These are phyloP conservation scores for Angophora floribunda DNA, from an alignment of 345 rosid genomes.

Conservation along the genomic window DNA sequence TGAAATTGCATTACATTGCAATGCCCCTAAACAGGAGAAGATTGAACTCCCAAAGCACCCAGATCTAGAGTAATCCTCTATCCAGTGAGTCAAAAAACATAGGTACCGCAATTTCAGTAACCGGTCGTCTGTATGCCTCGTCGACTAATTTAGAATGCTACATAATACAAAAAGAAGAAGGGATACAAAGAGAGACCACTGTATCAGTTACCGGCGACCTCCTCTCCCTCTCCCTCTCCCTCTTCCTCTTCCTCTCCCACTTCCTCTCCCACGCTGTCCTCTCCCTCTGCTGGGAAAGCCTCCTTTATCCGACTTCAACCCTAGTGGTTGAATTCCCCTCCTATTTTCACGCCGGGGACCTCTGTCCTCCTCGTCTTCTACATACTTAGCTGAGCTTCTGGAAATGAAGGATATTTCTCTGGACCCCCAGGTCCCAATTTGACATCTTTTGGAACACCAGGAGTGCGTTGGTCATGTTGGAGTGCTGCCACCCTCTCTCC, in stretches of 20 bases:
- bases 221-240: conserved; percentile 40
- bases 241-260: conserved; percentile 30
- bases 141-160: neutral
- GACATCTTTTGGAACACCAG: conserved; percentile 31
- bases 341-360: conserved; percentile 24
- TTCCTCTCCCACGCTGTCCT: conserved; percentile 21
- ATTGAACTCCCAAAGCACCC: neutral
- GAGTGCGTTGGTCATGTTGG: conserved; percentile 18
- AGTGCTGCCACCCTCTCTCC: conserved; percentile 75
- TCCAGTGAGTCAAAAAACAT: neutral
- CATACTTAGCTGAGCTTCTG: conserved; percentile 47
- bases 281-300: conserved; percentile 39
- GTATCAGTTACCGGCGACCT: neutral
- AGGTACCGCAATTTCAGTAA: neutral
- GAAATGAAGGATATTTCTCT: conserved; percentile 73
- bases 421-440: conserved; percentile 90
- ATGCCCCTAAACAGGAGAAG: neutral
- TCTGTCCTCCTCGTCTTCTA: conserved; percentile 47
- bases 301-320: conserved; percentile 39
- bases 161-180: neutral
- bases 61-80: neutral
- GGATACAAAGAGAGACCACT: neutral
- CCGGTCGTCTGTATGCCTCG: neutral
- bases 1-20: neutral
- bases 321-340: conserved; percentile 81